These are phyloP conservation scores for Colletotrichum sp. DNA, from an alignment of 2,329 filamentous ascomycete species.

Conservation along the genomic window DNA sequence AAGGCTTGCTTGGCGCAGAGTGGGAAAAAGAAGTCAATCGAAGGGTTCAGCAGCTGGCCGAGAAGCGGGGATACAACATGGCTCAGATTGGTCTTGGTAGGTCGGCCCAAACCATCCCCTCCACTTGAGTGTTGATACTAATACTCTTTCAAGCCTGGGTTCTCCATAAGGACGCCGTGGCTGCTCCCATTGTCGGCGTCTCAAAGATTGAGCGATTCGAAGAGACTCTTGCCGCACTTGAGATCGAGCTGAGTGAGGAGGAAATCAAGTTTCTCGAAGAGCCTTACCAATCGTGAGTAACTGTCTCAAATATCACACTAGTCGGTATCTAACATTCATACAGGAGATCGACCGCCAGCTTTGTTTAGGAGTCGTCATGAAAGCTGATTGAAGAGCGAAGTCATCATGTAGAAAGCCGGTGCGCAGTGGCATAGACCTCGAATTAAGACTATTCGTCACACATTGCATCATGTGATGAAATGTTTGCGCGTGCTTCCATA, in stretches of 20 bases:
- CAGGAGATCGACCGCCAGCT: background rate
- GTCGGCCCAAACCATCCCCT: background rate
- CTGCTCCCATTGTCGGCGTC: background rate
- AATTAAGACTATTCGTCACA: background rate
- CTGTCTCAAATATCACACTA: background rate
- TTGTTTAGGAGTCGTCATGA: background rate
- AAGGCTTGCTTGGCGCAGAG: background rate
- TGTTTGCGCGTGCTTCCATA: rapidly evolving
- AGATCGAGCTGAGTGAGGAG: background rate
- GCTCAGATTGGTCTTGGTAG: background rate
- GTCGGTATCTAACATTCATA: background rate
- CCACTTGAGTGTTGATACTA: background rate
- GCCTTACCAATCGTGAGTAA: background rate
- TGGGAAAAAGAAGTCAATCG: background rate
- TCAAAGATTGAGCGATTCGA: background rate
- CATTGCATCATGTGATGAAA: rapidly evolving
- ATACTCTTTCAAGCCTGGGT: background rate
- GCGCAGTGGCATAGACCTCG: background rate
- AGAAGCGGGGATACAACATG: background rate
- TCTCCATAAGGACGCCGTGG: background rate
- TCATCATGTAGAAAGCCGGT: background rate
- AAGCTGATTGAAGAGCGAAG: background rate
- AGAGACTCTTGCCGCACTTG: background rate
- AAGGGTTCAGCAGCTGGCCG: background rate
- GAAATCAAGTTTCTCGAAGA: background rate